Evolutionary conservation across 805 yeast species (phyloP).

Genomic region (Candida palmyrensis): DNA sequence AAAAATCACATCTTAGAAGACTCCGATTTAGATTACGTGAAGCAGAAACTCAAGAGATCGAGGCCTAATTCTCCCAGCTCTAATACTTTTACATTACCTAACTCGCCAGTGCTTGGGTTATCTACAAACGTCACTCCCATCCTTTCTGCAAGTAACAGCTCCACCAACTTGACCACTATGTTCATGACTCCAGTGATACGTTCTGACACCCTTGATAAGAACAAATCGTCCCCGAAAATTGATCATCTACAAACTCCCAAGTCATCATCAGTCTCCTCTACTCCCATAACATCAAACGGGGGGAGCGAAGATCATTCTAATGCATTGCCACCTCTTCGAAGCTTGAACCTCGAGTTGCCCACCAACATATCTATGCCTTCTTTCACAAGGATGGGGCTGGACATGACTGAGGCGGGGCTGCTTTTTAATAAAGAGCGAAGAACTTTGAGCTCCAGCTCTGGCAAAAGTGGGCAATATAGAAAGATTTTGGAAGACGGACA

Average conservation of each 20-base stretch:
- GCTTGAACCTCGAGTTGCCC: slow-evolving; percentile 48
- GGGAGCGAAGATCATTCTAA: slow-evolving; percentile 1
- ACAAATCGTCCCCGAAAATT: slow-evolving; percentile 8
- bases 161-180: slow-evolving; percentile 32
- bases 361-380: slow-evolving; percentile 29
- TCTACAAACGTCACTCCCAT: slow-evolving; percentile 37
- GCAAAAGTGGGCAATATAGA: slow-evolving; percentile 16
- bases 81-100: slow-evolving; percentile 35
- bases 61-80: slow-evolving; percentile 46
- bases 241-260: slow-evolving; percentile 17
- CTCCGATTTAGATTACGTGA: slow-evolving; percentile 44
- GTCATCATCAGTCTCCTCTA: no score
- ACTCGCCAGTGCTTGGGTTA: slow-evolving; percentile 38
- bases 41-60: slow-evolving; percentile 40
- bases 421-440: slow-evolving; percentile 6
- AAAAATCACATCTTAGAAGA: slow-evolving; percentile 25
- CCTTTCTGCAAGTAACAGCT: slow-evolving; percentile 36
- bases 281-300: slow-evolving; percentile 14
- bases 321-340: slow-evolving; percentile 43
- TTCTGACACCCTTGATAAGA: background rate
- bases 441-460: slow-evolving; percentile 13
- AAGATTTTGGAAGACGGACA: slow-evolving; percentile 10
- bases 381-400: slow-evolving; percentile 3
- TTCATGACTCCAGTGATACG: slow-evolving; percentile 25
- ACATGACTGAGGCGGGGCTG: slow-evolving; percentile 2